A percentile compares a stretch with the other conserved stretches of the same genome.
Evolutionary conservation across 164 flowering plant species (phyloP).

Genomic region (Tetrastigma voinierianum): DNA sequence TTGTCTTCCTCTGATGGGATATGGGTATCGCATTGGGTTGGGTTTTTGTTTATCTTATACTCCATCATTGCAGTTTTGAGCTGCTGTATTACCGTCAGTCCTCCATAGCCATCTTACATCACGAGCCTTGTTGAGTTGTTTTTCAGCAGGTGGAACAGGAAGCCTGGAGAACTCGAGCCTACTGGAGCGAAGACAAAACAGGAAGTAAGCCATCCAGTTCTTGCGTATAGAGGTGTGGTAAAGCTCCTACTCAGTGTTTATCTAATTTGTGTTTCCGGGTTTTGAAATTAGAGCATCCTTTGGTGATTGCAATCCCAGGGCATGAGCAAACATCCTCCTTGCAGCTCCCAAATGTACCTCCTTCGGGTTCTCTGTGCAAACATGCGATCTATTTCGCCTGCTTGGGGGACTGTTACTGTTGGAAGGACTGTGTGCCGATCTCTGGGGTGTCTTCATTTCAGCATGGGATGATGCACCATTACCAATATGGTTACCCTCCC

Average conservation of each 20-base stretch:
- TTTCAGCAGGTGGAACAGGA: too few relatives aligned
- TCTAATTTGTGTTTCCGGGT: conserved; percentile 20
- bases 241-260: neutral
- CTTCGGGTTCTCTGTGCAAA: conserved; percentile 29
- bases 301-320: conserved; percentile 51
- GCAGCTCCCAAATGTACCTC: conserved; percentile 79
- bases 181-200: too few relatives aligned
- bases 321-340: conserved; percentile 85
- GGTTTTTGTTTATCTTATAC: too few relatives aligned
- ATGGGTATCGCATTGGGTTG: too few relatives aligned
- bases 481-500: neutral
- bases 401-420: conserved; percentile 14
- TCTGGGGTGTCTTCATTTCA: conserved; percentile 12
- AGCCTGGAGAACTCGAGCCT: too few relatives aligned
- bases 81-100: too few relatives aligned
- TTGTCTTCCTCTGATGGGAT: too few relatives aligned
- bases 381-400: conserved; percentile 22
- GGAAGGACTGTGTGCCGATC: conserved; percentile 8
- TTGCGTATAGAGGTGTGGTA: too few relatives aligned
- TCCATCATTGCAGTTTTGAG: too few relatives aligned
- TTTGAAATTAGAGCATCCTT: conserved; percentile 27
- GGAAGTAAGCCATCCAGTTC: too few relatives aligned
- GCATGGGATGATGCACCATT: conserved; percentile 5
- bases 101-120: too few relatives aligned
- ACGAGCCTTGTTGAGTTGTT: too few relatives aligned